Conservation (phyloP, 192 early-diverging fungal genomes). For the Coemansia sp. region DNA sequence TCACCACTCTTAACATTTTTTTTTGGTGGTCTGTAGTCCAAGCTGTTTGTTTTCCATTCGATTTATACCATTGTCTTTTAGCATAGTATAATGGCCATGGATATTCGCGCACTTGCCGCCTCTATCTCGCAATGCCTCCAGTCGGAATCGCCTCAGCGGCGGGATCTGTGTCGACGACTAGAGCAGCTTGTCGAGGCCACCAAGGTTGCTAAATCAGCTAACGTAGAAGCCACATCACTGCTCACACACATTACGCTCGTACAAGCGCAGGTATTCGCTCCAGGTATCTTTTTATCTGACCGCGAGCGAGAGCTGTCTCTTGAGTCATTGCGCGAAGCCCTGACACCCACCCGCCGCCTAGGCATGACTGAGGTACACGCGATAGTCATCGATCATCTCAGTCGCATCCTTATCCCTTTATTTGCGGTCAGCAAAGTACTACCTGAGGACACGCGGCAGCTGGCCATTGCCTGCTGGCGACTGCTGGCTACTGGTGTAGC, state of each 20-base stretch:
- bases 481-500: background rate
- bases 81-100: conserved; percentile 8
- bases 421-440: background rate
- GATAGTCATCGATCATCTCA: conserved; percentile 31
- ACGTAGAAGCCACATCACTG: conserved; percentile 25
- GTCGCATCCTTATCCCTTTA: conserved; percentile 19
- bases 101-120: conserved; percentile 17
- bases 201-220: conserved; percentile 6
- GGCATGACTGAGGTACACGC: conserved; percentile 20
- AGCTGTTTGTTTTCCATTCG: too few relatives aligned
- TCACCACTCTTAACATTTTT: too few relatives aligned
- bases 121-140: conserved; percentile 13
- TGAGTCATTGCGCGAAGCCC: conserved; percentile 11
- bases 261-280: conserved; percentile 13
- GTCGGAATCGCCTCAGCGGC: conserved; percentile 8
- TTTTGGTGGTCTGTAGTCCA: too few relatives aligned
- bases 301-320: conserved; percentile 32
- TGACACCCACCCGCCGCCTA: conserved; percentile 11
- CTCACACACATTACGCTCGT: conserved; percentile 28
- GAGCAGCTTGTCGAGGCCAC: conserved; percentile 12
- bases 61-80: conserved; percentile 2
- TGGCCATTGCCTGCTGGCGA: conserved; percentile 40
- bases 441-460: conserved; percentile 13
- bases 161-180: background rate
- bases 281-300: conserved; percentile 3